Evolutionary conservation across 1,284 basidiomycete species (phyloP), one percentile per base, ranked within the genome.

Genomic region (Salmacisia buchloeana): DNA sequence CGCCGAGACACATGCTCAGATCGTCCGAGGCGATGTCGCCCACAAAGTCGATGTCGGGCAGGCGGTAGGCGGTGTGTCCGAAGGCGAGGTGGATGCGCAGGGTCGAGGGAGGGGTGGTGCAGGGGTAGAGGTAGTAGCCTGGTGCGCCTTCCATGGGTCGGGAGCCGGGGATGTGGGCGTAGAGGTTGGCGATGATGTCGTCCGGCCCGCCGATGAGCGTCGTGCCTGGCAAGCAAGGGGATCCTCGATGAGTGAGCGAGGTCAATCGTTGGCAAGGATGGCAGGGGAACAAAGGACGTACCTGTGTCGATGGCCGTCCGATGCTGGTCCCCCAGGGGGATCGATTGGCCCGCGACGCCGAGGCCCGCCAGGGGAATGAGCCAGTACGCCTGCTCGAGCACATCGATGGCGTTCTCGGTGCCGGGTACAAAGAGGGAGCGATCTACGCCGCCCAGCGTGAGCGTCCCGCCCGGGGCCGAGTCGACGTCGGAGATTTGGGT

Each of bases 281-380:
- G 39, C 5, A 6, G 4, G 39, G 39, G 6, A 21, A n/a, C 5
- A 43, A 21, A 6, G 23, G 5, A 18, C 39, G 15, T 21, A 43
- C 75, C 76, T 10, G 76, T 72, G 62, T 78, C 76, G 49, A 78
- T 73, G n/a, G 74, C 70, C 3, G 75, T 69, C 0, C 66, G 70
- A 12, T 46, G 63, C 6, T 65, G 25, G 1, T 54, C n/a, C 18
- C 61, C 23, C 1, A 78, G 61, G 38, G 60, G 52, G 23, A 70
- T 63, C 23, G 56, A 27, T 13, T 62, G 31, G 2, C 62, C 64
- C 0, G 29, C n/a, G 0, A 72, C 62, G 7, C 66, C 61, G 38
- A 69, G 36, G 6, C 68, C 76, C 3, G 60, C 68, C 13, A 78
- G 59, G 3, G 64, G 62, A 15, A 78, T 57, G 62, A 70, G 64